Conservation (phyloP, 306 rosid species). For the Argentina anserina region DNA sequence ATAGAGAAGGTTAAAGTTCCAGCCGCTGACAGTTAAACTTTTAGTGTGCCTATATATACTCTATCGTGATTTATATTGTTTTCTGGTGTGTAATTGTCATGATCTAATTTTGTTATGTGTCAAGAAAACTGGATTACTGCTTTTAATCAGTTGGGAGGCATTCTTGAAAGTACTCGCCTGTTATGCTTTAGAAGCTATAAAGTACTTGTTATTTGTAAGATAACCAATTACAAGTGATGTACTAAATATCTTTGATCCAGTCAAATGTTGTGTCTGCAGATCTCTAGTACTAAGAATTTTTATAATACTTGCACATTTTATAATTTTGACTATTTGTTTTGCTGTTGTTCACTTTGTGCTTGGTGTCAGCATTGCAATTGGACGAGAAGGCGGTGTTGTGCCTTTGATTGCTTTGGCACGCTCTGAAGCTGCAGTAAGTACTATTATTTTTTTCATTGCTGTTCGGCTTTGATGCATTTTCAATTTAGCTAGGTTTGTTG, state of each 20-base stretch:
- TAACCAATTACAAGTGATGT: not conserved
- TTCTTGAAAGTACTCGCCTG: not conserved
- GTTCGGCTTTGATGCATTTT: not conserved
- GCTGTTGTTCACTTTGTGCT: slow-evolving; percentile 13
- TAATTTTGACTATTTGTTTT: not conserved
- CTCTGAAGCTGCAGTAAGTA: slow-evolving; percentile 81
- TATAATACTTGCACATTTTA: not conserved
- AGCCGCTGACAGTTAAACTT: no score
- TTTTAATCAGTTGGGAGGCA: not conserved
- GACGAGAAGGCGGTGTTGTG: slow-evolving; percentile 98
- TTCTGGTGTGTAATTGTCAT: not conserved
- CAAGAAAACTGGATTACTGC: not conserved
- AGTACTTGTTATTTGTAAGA: not conserved
- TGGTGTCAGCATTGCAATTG: slow-evolving; percentile 84
- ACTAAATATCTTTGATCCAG: not conserved
- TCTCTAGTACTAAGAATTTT: not conserved
- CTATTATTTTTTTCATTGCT: slow-evolving; percentile 8
- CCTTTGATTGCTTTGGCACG: slow-evolving; percentile 95
- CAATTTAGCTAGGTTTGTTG: not conserved
- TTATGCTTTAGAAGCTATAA: slow-evolving; percentile 6
- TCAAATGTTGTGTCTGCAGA: not conserved
- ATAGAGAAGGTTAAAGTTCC: slow-evolving; percentile 90
- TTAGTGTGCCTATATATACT: not conserved
- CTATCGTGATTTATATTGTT: not conserved
- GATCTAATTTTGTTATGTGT: not conserved